Conservation (phyloP, 495 filamentous ascomycete genomes). For the Chaetomium fimeti region DNA sequence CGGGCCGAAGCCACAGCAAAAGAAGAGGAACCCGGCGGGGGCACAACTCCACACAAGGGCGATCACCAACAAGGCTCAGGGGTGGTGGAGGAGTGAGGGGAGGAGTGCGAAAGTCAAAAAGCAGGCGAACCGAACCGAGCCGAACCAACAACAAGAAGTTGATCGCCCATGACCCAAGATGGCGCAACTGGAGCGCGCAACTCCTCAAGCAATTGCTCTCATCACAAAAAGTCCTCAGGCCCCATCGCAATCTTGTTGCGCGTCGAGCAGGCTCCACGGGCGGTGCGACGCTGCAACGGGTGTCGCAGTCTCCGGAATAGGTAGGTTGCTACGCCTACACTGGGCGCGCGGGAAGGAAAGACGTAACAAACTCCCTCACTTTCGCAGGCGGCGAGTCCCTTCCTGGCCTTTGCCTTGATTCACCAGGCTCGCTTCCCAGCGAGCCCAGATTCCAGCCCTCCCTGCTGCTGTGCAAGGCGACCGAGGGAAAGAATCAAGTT, state of each 20-base stretch:
- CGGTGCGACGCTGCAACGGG: constrained; percentile 1
- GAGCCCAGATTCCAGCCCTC: background rate
- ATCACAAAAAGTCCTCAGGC: background rate
- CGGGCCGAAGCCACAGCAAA: background rate
- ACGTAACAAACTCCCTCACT: background rate
- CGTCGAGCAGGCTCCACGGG: background rate
- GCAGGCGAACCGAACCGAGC: too few relatives aligned
- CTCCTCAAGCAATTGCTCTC: background rate
- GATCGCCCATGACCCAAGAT: background rate
- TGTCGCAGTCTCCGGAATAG: background rate
- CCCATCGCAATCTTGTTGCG: constrained; percentile 2
- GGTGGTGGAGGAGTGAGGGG: too few relatives aligned
- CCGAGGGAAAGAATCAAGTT: background rate
- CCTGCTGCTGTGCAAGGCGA: background rate
- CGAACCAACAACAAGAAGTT: too few relatives aligned
- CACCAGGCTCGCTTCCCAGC: background rate
- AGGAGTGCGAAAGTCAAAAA: too few relatives aligned
- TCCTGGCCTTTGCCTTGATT: background rate
- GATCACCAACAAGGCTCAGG: background rate
- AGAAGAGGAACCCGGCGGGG: background rate
- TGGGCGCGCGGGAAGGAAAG: background rate
- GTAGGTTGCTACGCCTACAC: background rate
- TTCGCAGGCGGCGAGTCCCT: too few relatives aligned
- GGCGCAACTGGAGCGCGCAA: background rate
- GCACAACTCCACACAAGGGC: background rate